Evolutionary conservation across 106 monocot species (phyloP).

Genomic region (Acorus calamus): DNA sequence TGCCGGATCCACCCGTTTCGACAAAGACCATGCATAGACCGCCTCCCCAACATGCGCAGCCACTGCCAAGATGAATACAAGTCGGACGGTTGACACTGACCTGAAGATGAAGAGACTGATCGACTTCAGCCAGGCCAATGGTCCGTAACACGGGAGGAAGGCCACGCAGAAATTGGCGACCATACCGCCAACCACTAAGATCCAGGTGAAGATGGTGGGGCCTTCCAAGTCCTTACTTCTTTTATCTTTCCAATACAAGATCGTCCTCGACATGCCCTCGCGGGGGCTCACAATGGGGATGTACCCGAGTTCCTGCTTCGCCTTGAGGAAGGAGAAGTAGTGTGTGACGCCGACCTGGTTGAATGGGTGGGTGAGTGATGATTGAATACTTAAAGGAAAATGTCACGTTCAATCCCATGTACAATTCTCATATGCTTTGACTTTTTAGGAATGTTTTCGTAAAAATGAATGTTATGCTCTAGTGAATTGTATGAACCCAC

Average conservation of each 20-base stretch:
- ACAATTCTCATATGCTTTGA: too few species aligned
- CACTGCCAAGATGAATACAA: conserved; percentile 33
- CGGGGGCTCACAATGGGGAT: conserved; percentile 60
- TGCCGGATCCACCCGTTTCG: conserved; percentile 58
- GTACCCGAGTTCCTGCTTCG: conserved; percentile 83
- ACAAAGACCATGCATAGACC: conserved; percentile 60
- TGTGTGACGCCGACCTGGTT: conserved; percentile 89
- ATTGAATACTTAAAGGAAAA: too few species aligned
- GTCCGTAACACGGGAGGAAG: conserved; percentile 59
- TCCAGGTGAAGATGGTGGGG: conserved; percentile 53
- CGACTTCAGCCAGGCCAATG: conserved; percentile 22
- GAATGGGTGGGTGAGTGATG: background rate
- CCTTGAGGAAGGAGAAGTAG: conserved; percentile 84
- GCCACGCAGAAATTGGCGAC: conserved; percentile 38
- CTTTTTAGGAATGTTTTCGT: too few species aligned
- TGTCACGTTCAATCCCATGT: too few species aligned
- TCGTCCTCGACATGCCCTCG: conserved; percentile 67
- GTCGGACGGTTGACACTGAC: conserved; percentile 26
- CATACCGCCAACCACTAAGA: conserved; percentile 45
- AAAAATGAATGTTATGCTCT: too few species aligned
- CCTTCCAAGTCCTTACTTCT: conserved; percentile 72
- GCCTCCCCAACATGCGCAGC: conserved; percentile 58
- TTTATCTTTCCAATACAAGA: conserved; percentile 69
- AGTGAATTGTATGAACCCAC: too few species aligned
- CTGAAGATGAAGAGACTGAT: conserved; percentile 48